Base-by-base conservation (phyloP, 257 asterid species). In the Gardenia jasminoides region DNA sequence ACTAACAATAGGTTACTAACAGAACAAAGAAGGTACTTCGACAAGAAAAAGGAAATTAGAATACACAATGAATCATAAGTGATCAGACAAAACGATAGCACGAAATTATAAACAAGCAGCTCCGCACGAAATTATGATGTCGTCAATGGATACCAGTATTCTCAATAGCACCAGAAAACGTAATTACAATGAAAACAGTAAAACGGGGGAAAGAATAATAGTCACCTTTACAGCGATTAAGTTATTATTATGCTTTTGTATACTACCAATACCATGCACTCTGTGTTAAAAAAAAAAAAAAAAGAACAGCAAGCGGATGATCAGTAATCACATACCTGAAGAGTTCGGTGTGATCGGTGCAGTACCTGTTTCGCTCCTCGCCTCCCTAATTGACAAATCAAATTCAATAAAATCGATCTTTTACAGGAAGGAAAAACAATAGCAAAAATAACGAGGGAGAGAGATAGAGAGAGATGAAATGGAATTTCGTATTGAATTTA, bases 301-400 rank as follows among this genome's bases (percentile, higher is more conserved):
- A 77, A 54, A 36, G 0, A 33, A 59, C 6, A 52, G 7, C 43
- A 72, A 68, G 8, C 43, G 69, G 65, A 74, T 66, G n/a, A 81
- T 36, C 26, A 22, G n/a, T 39, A 67, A 69, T 61, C 44, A 59
- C 72, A 56, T 56, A 95, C 97, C 98, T 93, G 81, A 93, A 95
- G 79, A 93, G 84, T 79, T 95, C 98, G 28, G 61, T 69, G 76
- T 95, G 99, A 89, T 95, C 97, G 0, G 98, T 93, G 89, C 96
- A 91, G 84, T 95, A 80, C 3, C 98, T 93, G 76, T 80, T 91
- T 88, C 91, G 87, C 88, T 95, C 99, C 82, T 91, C 97, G 6
- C 99, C 98, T 6, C 98, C 99, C 97, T 93, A 70, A 72, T 43
- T 67, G 76, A 67, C 17, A 20, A 20, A 50, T 15, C 47, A 26